A percentile compares a stretch with the other conserved stretches of the same genome.
Conservation (phyloP, 2,329 filamentous ascomycete genomes). For the Nothophoma quercina region DNA sequence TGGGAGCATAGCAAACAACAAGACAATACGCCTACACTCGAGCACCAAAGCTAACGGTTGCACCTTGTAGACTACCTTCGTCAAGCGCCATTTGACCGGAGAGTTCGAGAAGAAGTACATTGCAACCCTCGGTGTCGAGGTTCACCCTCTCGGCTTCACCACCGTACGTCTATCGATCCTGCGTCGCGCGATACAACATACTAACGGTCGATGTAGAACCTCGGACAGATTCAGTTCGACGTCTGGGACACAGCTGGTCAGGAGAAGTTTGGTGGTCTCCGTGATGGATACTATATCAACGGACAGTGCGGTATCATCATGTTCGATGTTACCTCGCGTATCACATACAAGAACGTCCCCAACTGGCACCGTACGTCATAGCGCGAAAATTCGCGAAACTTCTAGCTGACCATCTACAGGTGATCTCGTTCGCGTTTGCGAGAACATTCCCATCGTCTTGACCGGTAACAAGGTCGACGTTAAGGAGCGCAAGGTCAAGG, state of each 20-base stretch:
- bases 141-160: constrained; percentile 96
- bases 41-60: constrained; percentile 31
- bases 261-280: constrained; percentile 99
- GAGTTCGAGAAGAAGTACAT: constrained; percentile 99
- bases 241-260: constrained; percentile 99
- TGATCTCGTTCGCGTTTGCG: constrained; percentile 98
- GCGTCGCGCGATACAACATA: constrained; percentile 19
- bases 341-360: constrained; percentile 99
- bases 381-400: background rate
- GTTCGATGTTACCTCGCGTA: constrained; percentile 99
- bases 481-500: constrained; percentile 99
- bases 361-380: constrained; percentile 96
- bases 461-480: constrained; percentile 99
- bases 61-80: constrained; percentile 86
- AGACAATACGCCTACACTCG: background rate
- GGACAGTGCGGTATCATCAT: constrained; percentile 99
- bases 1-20: constrained; percentile 8
- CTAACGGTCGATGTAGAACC: constrained; percentile 68
- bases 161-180: constrained; percentile 72
- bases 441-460: constrained; percentile 98
- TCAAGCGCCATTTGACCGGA: constrained; percentile 99
- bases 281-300: constrained; percentile 99
- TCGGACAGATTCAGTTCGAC: constrained; percentile 96
- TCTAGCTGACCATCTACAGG: constrained; percentile 60
- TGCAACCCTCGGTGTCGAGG: constrained; percentile 98